phyloP scores from a whole-genome alignment of 75 land plant species.

The Picea sitchensis region DNA sequence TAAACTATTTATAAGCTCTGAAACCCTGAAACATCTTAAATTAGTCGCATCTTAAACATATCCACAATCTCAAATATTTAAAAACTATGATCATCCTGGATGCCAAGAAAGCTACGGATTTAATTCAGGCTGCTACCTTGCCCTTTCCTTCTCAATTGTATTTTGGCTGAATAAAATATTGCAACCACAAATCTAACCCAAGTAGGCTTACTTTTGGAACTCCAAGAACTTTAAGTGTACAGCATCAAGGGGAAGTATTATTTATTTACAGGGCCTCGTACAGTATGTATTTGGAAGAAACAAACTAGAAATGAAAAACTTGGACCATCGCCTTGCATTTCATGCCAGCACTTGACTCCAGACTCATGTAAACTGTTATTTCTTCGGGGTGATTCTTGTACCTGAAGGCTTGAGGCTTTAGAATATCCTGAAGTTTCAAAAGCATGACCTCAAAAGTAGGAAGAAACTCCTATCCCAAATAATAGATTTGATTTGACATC shows the following conservation, averaged over 20 bases:
- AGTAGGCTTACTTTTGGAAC: background rate
- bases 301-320: background rate
- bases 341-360: background rate
- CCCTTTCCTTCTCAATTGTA: background rate
- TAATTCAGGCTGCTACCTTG: background rate
- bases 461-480: no score
- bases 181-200: background rate
- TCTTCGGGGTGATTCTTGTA: background rate
- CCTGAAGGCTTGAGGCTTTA: background rate
- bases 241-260: background rate
- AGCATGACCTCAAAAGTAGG: background rate
- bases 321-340: background rate
- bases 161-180: background rate
- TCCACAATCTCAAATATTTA: background rate
- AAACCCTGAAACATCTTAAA: background rate
- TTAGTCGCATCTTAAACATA: background rate
- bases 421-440: background rate
- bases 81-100: background rate
- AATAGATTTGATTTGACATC: background rate
- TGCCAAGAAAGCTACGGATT: background rate
- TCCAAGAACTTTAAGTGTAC: background rate
- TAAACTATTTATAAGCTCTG: background rate
- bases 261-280: background rate
- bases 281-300: background rate
- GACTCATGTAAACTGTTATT: background rate